Percentiles rank a stretch among this genome's conserved stretches.
Evolutionary conservation across 768 basidiomycete genomes (phyloP).

Genomic region (Podaxis sp.): DNA sequence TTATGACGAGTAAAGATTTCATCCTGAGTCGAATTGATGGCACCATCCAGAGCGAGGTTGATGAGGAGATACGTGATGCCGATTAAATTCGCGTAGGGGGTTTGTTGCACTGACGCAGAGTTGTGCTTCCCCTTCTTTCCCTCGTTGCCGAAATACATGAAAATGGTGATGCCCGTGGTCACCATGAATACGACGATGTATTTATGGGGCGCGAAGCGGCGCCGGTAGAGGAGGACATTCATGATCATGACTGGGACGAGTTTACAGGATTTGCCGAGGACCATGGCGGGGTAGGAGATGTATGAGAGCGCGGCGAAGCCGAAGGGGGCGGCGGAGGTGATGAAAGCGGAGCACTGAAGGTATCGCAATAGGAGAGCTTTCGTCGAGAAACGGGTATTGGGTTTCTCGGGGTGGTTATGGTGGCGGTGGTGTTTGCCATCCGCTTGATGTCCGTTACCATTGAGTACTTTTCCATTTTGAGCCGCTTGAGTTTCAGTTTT

Average conservation of each 20-base stretch:
- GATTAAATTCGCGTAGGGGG: constrained; percentile 59
- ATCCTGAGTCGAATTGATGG: constrained; percentile 95
- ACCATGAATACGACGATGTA: constrained; percentile 95
- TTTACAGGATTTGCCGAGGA: constrained; percentile 98
- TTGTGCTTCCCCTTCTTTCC: constrained; percentile 38
- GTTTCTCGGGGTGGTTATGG: constrained; percentile 28
- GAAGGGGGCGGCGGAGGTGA: constrained; percentile 91
- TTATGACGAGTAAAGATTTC: constrained; percentile 85
- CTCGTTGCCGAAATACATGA: constrained; percentile 85
- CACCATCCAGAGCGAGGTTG: constrained; percentile 90
- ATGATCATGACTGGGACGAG: constrained; percentile 98
- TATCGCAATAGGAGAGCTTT: constrained; percentile 65
- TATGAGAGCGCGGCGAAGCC: constrained; percentile 94
- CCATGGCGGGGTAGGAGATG: constrained; percentile 98
- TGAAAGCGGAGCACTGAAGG: constrained; percentile 82
- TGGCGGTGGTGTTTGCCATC: constrained; percentile 39
- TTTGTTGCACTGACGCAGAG: constrained; percentile 27
- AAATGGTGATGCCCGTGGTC: constrained; percentile 86
- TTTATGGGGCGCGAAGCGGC: constrained; percentile 90
- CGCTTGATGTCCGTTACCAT: constrained; percentile 22
- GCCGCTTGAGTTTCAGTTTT: constrained; percentile 23
- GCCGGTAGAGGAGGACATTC: constrained; percentile 94
- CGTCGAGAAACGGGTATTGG: constrained; percentile 35
- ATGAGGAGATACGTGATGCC: constrained; percentile 76
- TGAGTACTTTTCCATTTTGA: constrained; percentile 26